These are phyloP conservation scores for Raphanus raphanistrum DNA, from an alignment of 345 rosid species.

Conservation along the genomic window DNA sequence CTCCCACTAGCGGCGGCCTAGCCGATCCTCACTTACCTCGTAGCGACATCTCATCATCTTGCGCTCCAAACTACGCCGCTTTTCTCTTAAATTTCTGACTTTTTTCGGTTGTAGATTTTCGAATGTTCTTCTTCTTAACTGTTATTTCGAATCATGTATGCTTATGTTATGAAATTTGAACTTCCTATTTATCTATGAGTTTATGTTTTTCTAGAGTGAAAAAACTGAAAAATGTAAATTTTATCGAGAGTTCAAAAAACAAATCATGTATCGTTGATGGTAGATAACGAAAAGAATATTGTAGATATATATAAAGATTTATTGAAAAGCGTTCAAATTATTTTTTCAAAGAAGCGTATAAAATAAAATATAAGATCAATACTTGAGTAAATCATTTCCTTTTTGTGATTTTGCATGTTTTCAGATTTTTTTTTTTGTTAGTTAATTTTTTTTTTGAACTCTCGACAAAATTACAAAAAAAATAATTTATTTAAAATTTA, in stretches of 20 bases:
- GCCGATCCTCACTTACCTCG: slow-evolving; percentile 28
- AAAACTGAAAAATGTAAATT: not conserved
- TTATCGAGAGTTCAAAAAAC: not conserved
- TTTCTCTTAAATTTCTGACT: slow-evolving; percentile 34
- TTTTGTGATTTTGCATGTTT: not conserved
- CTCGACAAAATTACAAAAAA: no score
- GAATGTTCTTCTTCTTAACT: slow-evolving; percentile 22
- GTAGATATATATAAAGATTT: not conserved
- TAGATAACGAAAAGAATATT: not conserved
- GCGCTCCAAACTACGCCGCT: slow-evolving; percentile 36
- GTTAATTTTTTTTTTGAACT: not conserved
- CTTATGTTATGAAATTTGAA: slow-evolving; percentile 10
- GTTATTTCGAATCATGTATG: not conserved
- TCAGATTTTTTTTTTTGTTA: not conserved
- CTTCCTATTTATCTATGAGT: not conserved
- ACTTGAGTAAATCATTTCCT: not conserved
- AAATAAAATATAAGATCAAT: not conserved
- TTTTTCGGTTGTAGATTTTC: slow-evolving; percentile 1
- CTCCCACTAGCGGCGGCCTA: slow-evolving; percentile 22
- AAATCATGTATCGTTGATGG: not conserved
- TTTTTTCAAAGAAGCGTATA: no score
- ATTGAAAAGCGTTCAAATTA: not conserved
- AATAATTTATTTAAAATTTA: no score
- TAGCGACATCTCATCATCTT: slow-evolving; percentile 23
- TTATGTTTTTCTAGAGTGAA: not conserved